Percentiles rank a stretch among this genome's conserved stretches.
These are phyloP conservation scores for Talaromyces liani DNA, from an alignment of 495 filamentous ascomycete species.

Conservation along the genomic window DNA sequence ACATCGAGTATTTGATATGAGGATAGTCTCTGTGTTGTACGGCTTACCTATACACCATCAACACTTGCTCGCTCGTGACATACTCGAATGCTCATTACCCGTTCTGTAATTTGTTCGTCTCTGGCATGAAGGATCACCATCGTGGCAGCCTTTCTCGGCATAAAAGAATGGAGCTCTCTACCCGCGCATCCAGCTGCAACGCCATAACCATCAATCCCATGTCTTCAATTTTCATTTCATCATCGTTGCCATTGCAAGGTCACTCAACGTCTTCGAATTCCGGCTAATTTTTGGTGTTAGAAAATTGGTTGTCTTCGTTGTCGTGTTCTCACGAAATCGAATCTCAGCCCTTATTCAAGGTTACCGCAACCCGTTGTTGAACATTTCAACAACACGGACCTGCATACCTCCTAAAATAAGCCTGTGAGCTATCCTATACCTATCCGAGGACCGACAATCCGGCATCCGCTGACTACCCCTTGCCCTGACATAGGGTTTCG, in stretches of 20 bases:
- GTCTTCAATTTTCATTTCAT: background rate
- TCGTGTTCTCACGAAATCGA: constrained; percentile 3
- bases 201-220: background rate
- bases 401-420: background rate
- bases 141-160: background rate
- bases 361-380: background rate
- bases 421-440: constrained; percentile 9
- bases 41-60: background rate
- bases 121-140: constrained; percentile 6
- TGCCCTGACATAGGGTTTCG: constrained; percentile 41
- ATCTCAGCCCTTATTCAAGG: constrained; percentile 3
- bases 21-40: background rate
- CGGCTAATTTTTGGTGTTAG: background rate
- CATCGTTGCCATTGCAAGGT: too few relatives aligned
- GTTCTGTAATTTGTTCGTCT: background rate
- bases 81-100: background rate
- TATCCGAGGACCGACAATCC: background rate
- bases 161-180: background rate
- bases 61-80: background rate
- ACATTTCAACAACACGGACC: constrained; percentile 3
- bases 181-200: background rate
- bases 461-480: constrained; percentile 34
- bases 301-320: background rate
- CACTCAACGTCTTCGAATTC: background rate
- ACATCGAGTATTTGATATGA: background rate